Conservation (phyloP, 2,329 filamentous ascomycete genomes). For the Kalmusia sp. region DNA sequence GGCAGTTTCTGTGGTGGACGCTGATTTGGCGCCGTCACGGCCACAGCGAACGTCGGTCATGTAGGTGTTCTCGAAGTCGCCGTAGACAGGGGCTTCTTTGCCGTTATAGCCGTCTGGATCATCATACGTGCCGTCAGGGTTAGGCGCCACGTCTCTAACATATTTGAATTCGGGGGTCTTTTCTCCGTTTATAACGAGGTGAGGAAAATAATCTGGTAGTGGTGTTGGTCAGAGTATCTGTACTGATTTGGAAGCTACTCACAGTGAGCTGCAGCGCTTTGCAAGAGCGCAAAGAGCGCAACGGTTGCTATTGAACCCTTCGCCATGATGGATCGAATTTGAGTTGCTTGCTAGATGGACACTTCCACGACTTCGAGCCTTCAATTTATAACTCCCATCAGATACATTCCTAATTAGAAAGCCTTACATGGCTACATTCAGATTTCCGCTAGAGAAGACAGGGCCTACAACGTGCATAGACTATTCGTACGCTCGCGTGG, state of each 20-base stretch:
- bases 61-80: constrained; percentile 8
- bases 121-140: background rate
- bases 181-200: constrained; percentile 13
- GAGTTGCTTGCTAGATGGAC: background rate
- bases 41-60: constrained; percentile 15
- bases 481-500: background rate
- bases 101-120: constrained; percentile 10
- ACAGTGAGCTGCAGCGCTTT: constrained; percentile 9
- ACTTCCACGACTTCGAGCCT: background rate
- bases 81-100: constrained; percentile 13
- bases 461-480: background rate
- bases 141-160: constrained; percentile 11
- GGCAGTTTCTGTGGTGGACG: constrained; percentile 4
- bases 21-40: constrained; percentile 1
- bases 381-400: background rate
- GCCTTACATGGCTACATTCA: too few species aligned
- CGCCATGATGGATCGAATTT: background rate
- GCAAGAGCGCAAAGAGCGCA: constrained; percentile 2
- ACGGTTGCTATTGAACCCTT: background rate
- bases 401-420: too few species aligned
- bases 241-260: background rate
- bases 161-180: constrained; percentile 15
- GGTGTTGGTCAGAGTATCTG: constrained; percentile 1
- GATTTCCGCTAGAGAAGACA: background rate
- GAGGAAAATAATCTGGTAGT: constrained; percentile 12